Evolutionary conservation across 306 rosid species (phyloP).

Genomic region (Inga laurina): DNA sequence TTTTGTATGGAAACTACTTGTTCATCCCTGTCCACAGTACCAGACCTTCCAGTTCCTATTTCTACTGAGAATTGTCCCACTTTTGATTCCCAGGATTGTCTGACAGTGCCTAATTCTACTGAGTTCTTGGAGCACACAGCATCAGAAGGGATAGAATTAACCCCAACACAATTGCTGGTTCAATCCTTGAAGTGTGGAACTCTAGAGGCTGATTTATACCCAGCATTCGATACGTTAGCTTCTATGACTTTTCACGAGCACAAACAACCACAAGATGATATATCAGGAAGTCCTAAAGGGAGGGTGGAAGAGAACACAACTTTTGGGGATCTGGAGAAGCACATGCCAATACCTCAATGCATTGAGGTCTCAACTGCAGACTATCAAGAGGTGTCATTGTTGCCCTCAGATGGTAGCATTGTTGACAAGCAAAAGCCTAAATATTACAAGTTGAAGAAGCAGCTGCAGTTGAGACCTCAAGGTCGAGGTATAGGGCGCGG

Average conservation of each 20-base stretch:
- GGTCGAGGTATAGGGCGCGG: not conserved
- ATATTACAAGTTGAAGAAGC: not conserved
- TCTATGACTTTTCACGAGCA: slow-evolving; percentile 5
- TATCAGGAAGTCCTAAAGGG: not conserved
- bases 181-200: not conserved
- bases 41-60: not conserved
- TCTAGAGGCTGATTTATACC: not conserved
- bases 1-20: slow-evolving; percentile 1
- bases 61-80: not conserved
- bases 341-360: not conserved
- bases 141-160: slow-evolving; percentile 1
- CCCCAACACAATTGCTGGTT: not conserved
- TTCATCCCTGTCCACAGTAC: not conserved
- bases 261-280: not conserved
- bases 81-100: not conserved
- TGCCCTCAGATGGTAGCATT: slow-evolving; percentile 4
- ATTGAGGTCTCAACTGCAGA: slow-evolving; percentile 1
- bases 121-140: not conserved
- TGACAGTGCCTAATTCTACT: slow-evolving; percentile 10
- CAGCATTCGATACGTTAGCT: not conserved
- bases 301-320: not conserved
- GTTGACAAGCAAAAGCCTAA: not conserved
- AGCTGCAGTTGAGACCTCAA: not conserved
- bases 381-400: not conserved
- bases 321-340: not conserved